Conservation (phyloP, 2,329 filamentous ascomycete genomes). For the Pseudogymnoascus sp. region DNA sequence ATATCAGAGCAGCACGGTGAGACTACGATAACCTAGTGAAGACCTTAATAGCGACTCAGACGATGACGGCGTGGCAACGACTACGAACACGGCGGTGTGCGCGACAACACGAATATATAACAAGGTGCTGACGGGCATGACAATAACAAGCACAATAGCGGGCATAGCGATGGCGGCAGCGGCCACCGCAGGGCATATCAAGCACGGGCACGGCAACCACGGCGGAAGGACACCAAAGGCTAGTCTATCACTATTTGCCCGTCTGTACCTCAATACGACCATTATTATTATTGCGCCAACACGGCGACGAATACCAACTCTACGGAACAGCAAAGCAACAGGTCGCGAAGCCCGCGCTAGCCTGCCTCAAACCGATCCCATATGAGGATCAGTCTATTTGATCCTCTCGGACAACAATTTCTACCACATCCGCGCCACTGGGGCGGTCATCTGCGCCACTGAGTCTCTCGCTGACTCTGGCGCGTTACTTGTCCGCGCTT, state of each 20-base stretch:
- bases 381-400: not conserved
- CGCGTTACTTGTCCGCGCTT: conserved; percentile 9
- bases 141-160: too few relatives aligned
- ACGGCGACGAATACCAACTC: conserved; percentile 14
- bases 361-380: not conserved
- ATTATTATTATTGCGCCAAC: conserved; percentile 8
- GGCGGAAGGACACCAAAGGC: conserved; percentile 7
- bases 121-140: too few relatives aligned
- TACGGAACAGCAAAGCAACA: conserved; percentile 11
- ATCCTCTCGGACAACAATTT: not conserved
- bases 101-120: too few relatives aligned
- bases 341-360: conserved; percentile 12
- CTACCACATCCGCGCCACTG: not conserved
- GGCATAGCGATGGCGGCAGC: conserved; percentile 9
- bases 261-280: conserved; percentile 1
- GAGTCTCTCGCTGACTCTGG: conserved; percentile 17
- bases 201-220: conserved; percentile 12
- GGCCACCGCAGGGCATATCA: conserved; percentile 10
- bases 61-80: too few relatives aligned
- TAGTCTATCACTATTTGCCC: conserved; percentile 16
- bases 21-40: too few relatives aligned
- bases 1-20: too few relatives aligned
- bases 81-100: too few relatives aligned
- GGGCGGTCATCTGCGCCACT: conserved; percentile 18
- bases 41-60: too few relatives aligned